Base-by-base conservation (phyloP, 2,329 filamentous ascomycete genomes). In the Phyllachora maydis region DNA sequence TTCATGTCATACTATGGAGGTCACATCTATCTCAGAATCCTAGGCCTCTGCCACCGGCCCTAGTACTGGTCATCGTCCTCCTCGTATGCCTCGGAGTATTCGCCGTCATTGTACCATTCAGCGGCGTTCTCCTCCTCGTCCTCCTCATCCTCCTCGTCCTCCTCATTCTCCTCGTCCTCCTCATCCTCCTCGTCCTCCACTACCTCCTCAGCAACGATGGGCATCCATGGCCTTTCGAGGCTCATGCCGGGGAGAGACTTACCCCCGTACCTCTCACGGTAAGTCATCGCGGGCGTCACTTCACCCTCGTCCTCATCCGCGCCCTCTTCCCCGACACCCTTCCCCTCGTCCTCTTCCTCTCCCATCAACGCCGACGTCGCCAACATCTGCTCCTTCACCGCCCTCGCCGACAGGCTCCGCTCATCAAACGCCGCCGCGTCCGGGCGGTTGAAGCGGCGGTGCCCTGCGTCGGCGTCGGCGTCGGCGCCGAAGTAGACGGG, bases 361-460 rank as follows among this genome's bases (percentile, higher is more conserved):
- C n/a, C 19, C 26, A 14, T 20, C 28, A 14, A 8, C 9, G 11
- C 22, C 18, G 8, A 27, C 28, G 5, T 27, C 23, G 17, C 27
- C 30, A 19, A 30, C 25, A 8, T 26, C 8, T 19, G 25, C 13
- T 23, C 30, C 16, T 28, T 23, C 11, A 24, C 23, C 13, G 14
- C 14, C 14, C 10, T 20, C 11, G 10, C 13, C 14, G 13, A 14
- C 12, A 23, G 14, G n/a, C 6, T 16, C 14, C 16, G 22, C 13
- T 7, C 14, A 13, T n/a, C 15, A 11, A 11, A 6, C 16, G 16
- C 6, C 16, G 9, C 16, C 21, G 35, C 32, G 20, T 43, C 40
- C 0, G 39, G 35, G 1, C 49, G 31, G 21, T 39, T 48, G 20
- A 41, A 39, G 19, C 36, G 35, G 2, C 35, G 35, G 21, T 52